phyloP scores from a whole-genome alignment of 2,329 filamentous ascomycete genomes.

The Ceratocystis albifundus region DNA sequence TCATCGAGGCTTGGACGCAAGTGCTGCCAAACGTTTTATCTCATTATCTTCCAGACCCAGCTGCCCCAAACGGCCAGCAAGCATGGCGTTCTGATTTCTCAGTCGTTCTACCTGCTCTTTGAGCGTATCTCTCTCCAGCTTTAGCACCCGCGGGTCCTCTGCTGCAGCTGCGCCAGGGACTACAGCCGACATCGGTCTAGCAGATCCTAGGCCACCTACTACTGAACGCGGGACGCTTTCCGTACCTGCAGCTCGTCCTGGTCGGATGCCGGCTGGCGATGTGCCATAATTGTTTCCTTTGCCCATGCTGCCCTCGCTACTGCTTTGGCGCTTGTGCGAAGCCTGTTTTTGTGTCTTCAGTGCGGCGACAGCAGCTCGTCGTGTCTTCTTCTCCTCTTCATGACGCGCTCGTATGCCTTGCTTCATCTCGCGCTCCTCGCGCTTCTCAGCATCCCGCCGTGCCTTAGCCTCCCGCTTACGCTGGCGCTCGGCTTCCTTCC shows the following conservation, averaged over 20 bases:
- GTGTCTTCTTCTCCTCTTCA: slow-evolving; percentile 45
- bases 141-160: not conserved
- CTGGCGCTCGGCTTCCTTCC: slow-evolving; percentile 15
- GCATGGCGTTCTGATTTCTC: slow-evolving; percentile 48
- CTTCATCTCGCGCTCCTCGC: slow-evolving; percentile 38
- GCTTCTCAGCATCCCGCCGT: slow-evolving; percentile 37
- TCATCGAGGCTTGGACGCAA: not conserved
- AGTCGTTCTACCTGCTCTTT: slow-evolving; percentile 43
- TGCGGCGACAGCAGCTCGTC: slow-evolving; percentile 35
- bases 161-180: not conserved
- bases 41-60: slow-evolving; percentile 27
- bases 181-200: not conserved
- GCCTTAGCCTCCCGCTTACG: slow-evolving; percentile 37
- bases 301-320: slow-evolving; percentile 26
- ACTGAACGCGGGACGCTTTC: slow-evolving; percentile 2
- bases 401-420: slow-evolving; percentile 44
- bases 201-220: not conserved
- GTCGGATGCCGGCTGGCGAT: not conserved
- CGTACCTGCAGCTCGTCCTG: not conserved
- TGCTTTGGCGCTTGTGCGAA: slow-evolving; percentile 49
- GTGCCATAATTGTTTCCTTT: slow-evolving; percentile 11
- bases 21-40: slow-evolving; percentile 10
- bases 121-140: slow-evolving; percentile 38
- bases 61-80: slow-evolving; percentile 44
- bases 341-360: slow-evolving; percentile 40